phyloP scores from a whole-genome alignment of 140 eudicot species.

The Ambrosia hybrid region DNA sequence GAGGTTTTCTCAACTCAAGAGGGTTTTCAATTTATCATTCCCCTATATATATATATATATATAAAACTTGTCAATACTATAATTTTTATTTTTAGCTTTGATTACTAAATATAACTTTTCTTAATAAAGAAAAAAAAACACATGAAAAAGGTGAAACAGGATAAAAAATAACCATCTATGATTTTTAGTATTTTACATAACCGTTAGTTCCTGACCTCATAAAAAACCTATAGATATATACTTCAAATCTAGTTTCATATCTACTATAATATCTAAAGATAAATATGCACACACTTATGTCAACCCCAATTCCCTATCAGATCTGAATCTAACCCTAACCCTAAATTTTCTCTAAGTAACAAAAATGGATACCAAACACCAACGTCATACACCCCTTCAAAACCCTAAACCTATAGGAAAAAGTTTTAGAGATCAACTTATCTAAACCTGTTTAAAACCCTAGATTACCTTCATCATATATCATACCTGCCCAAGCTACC shows the following conservation, averaged over 20 bases:
- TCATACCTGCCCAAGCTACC: too few species aligned
- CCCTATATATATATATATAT: too few species aligned
- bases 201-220: not conserved
- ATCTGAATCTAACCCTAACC: slow-evolving; percentile 37
- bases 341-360: slow-evolving; percentile 20
- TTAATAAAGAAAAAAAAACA: not conserved
- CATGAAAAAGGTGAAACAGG: not conserved
- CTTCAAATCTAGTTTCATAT: slow-evolving; percentile 6
- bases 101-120: too few species aligned
- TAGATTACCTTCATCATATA: not conserved
- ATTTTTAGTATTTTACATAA: not conserved
- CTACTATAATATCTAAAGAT: slow-evolving; percentile 3
- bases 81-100: too few species aligned
- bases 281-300: slow-evolving; percentile 6
- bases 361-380: slow-evolving; percentile 24
- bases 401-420: slow-evolving; percentile 26
- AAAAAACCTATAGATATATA: not conserved
- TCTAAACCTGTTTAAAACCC: slow-evolving; percentile 10
- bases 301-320: slow-evolving; percentile 21
- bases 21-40: too few species aligned
- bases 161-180: not conserved
- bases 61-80: too few species aligned
- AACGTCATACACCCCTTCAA: slow-evolving; percentile 16
- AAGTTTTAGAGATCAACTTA: not conserved
- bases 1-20: too few species aligned